Percentiles rank a stretch among this genome's conserved stretches.
Evolutionary conservation across 805 yeast genomes (phyloP).

Genomic region (Monosporozyma siamensis): DNA sequence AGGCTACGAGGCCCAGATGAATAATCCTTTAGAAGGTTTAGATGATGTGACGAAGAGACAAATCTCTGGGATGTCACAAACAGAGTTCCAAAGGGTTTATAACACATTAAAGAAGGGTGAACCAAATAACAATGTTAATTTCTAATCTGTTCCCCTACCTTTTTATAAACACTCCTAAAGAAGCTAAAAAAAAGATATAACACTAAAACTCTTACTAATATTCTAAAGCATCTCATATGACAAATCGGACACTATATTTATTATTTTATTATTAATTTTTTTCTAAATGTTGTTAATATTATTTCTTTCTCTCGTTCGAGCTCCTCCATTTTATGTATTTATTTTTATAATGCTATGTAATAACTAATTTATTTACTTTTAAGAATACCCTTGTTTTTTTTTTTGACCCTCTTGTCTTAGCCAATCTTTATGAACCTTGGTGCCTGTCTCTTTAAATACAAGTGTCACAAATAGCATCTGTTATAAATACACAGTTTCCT

Average conservation of each 20-base stretch:
- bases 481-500: too few relatives aligned
- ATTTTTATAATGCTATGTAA: background rate
- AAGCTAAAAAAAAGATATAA: background rate
- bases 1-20: background rate
- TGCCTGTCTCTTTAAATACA: too few relatives aligned
- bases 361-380: background rate
- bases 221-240: background rate
- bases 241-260: too few relatives aligned
- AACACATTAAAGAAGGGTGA: constrained; percentile 19
- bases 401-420: too few relatives aligned
- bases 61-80: constrained; percentile 15
- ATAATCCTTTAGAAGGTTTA: background rate
- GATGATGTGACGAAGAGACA: constrained; percentile 10
- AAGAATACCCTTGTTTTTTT: too few relatives aligned
- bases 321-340: background rate
- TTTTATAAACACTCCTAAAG: background rate
- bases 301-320: too few relatives aligned
- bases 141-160: constrained; percentile 4
- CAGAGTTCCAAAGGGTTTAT: constrained; percentile 18
- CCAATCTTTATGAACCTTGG: too few relatives aligned
- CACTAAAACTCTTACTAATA: background rate
- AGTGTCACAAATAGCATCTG: too few relatives aligned
- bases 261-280: background rate
- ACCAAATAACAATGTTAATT: constrained; percentile 22
- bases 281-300: too few relatives aligned